Base-by-base conservation (phyloP, 352 stramenopile species). In the Pythium myriotylum region DNA sequence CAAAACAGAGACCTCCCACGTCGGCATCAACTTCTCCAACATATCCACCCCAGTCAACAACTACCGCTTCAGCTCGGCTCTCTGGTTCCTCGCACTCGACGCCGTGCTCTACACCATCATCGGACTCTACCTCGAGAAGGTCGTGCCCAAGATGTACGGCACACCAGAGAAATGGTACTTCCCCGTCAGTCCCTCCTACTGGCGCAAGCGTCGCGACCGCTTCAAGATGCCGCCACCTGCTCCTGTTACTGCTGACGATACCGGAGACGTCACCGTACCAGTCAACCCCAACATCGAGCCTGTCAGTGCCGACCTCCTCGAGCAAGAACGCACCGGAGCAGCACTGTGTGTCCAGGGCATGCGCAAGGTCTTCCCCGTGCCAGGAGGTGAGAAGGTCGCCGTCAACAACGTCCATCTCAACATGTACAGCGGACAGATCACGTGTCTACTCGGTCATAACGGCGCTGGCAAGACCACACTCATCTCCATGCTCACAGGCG, bases 101-200 rank as follows among this genome's bases (percentile, higher is more conserved):
- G 73, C 79, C 1, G 41, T 97, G n/a, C 39, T 97, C 12, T 98
- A 97, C 77, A 91, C 80, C 19, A 17, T 97, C 2, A 60, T 98
- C 1, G 93, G 83, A 0, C 61, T 88, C 55, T 98, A 98, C 66
- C 76, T 98, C 20, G 89, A 97, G 35, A 78, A 88, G 53, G 87
- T 97, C 10, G 73, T 98, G 17, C 93, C 94, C 0, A 92, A 86
- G 54, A 83, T 96, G 60, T 97, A 94, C 59, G 94, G 93, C 10
- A 91, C 87, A n/a, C 65, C 71, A 0, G 66, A 88, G 43, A 96
- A 94, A 16, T 97, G 89, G 84, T 97, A 97, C 65, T 98, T 98
- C 66, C 77, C 85, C 0, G 39, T 97, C 12, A 88, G 80, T 1
- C 76, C 75, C 4, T 74, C 65, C 16, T 97, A 84, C 65, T 96